Evolutionary conservation across 1,284 basidiomycete genomes (phyloP).

Genomic region (Termitomyces sp.): DNA sequence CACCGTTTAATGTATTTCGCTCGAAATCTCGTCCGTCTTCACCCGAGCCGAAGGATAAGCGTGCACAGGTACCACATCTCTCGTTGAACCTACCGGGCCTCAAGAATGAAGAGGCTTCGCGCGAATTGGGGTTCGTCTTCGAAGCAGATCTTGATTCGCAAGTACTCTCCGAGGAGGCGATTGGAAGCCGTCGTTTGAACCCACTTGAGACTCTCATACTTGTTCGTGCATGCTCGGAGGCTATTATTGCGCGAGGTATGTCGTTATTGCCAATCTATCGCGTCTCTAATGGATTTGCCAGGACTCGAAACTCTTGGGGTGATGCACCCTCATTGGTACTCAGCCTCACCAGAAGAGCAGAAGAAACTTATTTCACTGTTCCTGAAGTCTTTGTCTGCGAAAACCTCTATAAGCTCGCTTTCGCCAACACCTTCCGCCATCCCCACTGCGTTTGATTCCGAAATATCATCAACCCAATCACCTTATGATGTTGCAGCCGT

Average conservation of each 20-base stretch:
- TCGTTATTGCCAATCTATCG: slow-evolving; percentile 9
- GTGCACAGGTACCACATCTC: slow-evolving; percentile 43
- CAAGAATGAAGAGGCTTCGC: slow-evolving; percentile 41
- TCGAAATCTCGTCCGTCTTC: slow-evolving; percentile 34
- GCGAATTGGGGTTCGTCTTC: slow-evolving; percentile 50
- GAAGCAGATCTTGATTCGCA: slow-evolving; percentile 49
- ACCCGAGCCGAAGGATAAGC: slow-evolving; percentile 24
- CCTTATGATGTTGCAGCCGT: slow-evolving; percentile 73
- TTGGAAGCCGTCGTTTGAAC: slow-evolving; percentile 51
- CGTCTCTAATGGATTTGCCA: slow-evolving; percentile 23
- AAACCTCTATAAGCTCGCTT: slow-evolving; percentile 39
- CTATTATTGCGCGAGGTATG: slow-evolving; percentile 58
- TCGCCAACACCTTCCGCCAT: slow-evolving; percentile 42
- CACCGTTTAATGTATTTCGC: slow-evolving; percentile 43
- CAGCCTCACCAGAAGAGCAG: slow-evolving; percentile 61
- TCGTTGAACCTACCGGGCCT: slow-evolving; percentile 54
- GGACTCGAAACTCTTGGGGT: slow-evolving; percentile 71
- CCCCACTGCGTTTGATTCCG: slow-evolving; percentile 51
- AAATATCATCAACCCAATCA: slow-evolving; percentile 56
- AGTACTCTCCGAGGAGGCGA: slow-evolving; percentile 41
- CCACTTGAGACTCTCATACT: slow-evolving; percentile 57
- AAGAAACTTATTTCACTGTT: slow-evolving; percentile 66
- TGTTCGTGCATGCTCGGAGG: slow-evolving; percentile 58
- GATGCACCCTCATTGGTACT: slow-evolving; percentile 79
- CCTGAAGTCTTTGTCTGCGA: slow-evolving; percentile 54